These are phyloP conservation scores for Pichia norvegensis DNA, from an alignment of 1,139 yeast species.

Conservation along the genomic window DNA sequence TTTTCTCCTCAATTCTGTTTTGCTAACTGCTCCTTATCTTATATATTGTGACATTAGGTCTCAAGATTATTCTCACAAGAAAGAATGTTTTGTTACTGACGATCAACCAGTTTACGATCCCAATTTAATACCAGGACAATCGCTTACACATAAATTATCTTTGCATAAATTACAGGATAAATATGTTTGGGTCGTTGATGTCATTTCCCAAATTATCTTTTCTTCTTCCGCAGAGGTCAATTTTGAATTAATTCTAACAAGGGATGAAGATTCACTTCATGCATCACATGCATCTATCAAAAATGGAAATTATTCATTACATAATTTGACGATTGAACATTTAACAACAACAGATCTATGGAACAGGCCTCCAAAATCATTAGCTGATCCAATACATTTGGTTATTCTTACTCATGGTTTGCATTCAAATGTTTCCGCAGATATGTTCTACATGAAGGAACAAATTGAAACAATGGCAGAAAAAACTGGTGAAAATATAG, in stretches of 20 bases:
- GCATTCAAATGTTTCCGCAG: constrained; percentile 84
- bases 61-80: constrained; percentile 51
- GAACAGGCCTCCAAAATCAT: constrained; percentile 45
- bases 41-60: constrained; percentile 76
- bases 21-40: constrained; percentile 84
- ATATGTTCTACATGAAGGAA: constrained; percentile 81
- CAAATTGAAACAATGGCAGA: constrained; percentile 51
- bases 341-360: constrained; percentile 67
- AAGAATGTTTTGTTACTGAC: constrained; percentile 48
- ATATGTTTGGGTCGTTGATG: constrained; percentile 76
- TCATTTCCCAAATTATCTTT: constrained; percentile 78
- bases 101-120: constrained; percentile 54
- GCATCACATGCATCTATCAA: constrained; percentile 24
- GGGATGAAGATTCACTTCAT: constrained; percentile 39
- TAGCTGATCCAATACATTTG: constrained; percentile 43
- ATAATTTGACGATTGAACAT: constrained; percentile 36
- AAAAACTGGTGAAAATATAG: constrained; percentile 47
- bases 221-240: constrained; percentile 60
- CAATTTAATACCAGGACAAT: constrained; percentile 47
- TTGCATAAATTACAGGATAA: constrained; percentile 39
- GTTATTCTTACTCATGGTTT: constrained; percentile 85
- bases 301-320: constrained; percentile 24
- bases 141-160: constrained; percentile 41
- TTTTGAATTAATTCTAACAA: constrained; percentile 61
- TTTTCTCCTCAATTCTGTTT: constrained; percentile 76